Evolutionary conservation across 2,329 filamentous ascomycete species (phyloP).

Genomic region (Diaporthe nobilis): DNA sequence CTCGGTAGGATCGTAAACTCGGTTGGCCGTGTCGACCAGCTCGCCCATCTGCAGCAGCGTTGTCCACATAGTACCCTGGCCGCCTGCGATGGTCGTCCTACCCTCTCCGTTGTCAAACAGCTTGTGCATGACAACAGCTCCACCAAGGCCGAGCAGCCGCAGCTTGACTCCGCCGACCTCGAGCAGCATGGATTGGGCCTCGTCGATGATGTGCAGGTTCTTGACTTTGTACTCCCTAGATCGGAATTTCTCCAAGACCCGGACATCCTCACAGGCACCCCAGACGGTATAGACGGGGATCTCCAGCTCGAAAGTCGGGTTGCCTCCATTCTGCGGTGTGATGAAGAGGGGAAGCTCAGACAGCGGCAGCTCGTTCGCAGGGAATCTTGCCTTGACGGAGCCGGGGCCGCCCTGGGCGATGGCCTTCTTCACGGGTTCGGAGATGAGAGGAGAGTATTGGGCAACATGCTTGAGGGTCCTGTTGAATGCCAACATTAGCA

Average conservation of each 20-base stretch:
- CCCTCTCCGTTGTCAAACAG: slow-evolving; percentile 99
- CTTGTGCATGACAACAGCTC: slow-evolving; percentile 99
- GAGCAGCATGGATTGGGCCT: slow-evolving; percentile 94
- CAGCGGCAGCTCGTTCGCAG: slow-evolving; percentile 85
- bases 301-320: slow-evolving; percentile 90
- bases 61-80: slow-evolving; percentile 99
- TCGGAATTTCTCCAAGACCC: slow-evolving; percentile 96
- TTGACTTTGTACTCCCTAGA: slow-evolving; percentile 98
- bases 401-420: slow-evolving; percentile 77
- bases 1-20: slow-evolving; percentile 98
- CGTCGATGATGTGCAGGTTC: slow-evolving; percentile 98
- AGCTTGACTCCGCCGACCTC: slow-evolving; percentile 97
- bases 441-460: slow-evolving; percentile 95
- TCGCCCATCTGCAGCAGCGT: slow-evolving; percentile 98
- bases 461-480: slow-evolving; percentile 98
- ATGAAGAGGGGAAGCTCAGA: slow-evolving; percentile 94
- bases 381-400: slow-evolving; percentile 88
- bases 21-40: slow-evolving; percentile 96
- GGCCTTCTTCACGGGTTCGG: slow-evolving; percentile 80
- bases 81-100: slow-evolving; percentile 96
- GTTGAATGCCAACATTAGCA: slow-evolving; percentile 45
- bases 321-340: slow-evolving; percentile 51
- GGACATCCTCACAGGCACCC: slow-evolving; percentile 98
- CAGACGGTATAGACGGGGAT: slow-evolving; percentile 99
- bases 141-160: slow-evolving; percentile 91